These are phyloP conservation scores for Austropuccinia psidii DNA, from an alignment of 1,284 basidiomycete genomes.

Conservation along the genomic window DNA sequence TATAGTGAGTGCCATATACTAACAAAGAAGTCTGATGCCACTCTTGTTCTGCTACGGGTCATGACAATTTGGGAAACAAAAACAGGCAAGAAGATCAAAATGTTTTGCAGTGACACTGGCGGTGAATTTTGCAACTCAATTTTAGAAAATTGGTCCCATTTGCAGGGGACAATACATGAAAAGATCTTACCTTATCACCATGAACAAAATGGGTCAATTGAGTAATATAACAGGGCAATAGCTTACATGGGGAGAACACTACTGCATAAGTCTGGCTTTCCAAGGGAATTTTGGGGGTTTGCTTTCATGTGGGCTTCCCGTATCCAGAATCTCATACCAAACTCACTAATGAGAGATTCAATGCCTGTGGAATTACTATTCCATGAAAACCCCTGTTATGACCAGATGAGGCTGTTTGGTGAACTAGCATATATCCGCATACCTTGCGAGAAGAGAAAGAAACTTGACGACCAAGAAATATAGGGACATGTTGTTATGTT, in stretches of 20 bases:
- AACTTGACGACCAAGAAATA: neutral
- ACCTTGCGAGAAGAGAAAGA: neutral
- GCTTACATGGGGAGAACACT: conserved; percentile 13
- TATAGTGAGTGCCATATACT: too few relatives aligned
- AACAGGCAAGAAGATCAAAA: conserved; percentile 5
- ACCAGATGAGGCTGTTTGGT: neutral
- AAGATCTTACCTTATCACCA: neutral
- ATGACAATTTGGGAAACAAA: conserved; percentile 7
- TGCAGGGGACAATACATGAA: neutral
- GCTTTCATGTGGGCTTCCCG: neutral
- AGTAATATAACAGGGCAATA: neutral
- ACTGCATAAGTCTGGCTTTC: neutral
- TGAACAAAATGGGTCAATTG: conserved; percentile 11
- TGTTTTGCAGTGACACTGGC: neutral
- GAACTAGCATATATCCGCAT: neutral
- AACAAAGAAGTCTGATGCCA: too few relatives aligned
- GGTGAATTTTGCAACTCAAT: neutral
- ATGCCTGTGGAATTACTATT: conserved; percentile 4
- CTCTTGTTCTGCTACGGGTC: too few relatives aligned
- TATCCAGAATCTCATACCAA: conserved; percentile 8
- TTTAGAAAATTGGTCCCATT: neutral
- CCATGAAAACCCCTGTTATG: neutral
- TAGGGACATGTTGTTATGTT: neutral
- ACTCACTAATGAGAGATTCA: neutral
- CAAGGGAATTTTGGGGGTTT: neutral